phyloP scores from a whole-genome alignment of 2,329 filamentous ascomycete species.

The Epichloe hybrida region DNA sequence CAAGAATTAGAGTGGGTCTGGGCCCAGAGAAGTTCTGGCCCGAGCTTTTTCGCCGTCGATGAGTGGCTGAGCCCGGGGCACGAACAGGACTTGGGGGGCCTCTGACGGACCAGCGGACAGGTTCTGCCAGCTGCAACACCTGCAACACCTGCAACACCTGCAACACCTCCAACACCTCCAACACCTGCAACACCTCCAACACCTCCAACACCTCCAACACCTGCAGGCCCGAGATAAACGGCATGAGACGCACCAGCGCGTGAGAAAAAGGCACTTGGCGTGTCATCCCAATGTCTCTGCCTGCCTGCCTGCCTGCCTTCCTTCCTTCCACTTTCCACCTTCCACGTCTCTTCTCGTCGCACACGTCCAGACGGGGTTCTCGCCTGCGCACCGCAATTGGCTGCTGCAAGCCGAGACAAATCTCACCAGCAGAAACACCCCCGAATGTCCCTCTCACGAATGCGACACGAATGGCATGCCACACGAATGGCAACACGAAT shows the following conservation, averaged over 20 bases:
- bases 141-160: neutral
- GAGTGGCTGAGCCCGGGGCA: neutral
- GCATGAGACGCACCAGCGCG: neutral
- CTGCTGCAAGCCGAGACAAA: neutral
- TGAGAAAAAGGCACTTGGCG: neutral
- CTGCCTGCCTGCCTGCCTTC: too few relatives aligned
- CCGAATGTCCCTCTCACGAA: neutral
- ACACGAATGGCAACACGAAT: neutral
- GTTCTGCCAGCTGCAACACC: neutral
- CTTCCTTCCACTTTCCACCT: too few relatives aligned
- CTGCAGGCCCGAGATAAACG: too few relatives aligned
- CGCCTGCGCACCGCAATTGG: neutral
- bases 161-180: neutral
- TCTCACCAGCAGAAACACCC: neutral
- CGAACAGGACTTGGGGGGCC: neutral
- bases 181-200: neutral
- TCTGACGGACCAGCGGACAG: too few relatives aligned
- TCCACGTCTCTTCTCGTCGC: neutral
- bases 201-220: neutral
- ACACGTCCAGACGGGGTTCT: neutral
- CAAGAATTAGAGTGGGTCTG: conserved; percentile 1
- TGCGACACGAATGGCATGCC: neutral
- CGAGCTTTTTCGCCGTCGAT: neutral
- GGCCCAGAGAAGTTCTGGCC: neutral
- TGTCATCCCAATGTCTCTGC: neutral